A percentile compares a stretch with the other conserved stretches of the same genome.
These are phyloP conservation scores for Sanghuangporus baumii DNA, from an alignment of 1,284 basidiomycete species.

Conservation along the genomic window DNA sequence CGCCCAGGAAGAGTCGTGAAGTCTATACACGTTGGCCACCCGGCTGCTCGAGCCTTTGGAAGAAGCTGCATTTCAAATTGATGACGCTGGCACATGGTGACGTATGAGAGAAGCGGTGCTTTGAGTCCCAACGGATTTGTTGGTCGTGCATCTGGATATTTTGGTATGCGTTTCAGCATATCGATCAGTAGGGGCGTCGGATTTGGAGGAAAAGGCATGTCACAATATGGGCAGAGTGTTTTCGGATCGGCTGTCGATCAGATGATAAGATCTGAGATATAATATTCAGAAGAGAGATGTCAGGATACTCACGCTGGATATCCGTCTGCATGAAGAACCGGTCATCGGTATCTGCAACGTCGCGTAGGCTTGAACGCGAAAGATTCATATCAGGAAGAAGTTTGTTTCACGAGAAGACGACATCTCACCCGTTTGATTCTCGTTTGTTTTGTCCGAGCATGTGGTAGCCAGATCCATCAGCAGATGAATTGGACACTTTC, in stretches of 20 bases:
- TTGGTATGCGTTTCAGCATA: conserved; percentile 45
- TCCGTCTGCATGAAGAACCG: conserved; percentile 2
- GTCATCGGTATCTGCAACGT: neutral
- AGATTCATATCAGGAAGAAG: neutral
- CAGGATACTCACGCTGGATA: neutral
- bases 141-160: conserved; percentile 52
- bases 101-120: conserved; percentile 55
- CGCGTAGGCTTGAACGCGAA: neutral
- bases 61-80: conserved; percentile 65
- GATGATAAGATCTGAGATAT: neutral
- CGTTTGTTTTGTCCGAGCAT: neutral
- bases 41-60: conserved; percentile 58
- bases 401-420: neutral
- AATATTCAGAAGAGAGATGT: neutral
- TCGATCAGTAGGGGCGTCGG: conserved; percentile 55
- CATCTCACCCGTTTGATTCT: neutral
- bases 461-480: neutral
- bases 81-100: conserved; percentile 69
- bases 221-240: conserved; percentile 73
- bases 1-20: conserved; percentile 50
- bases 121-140: conserved; percentile 64
- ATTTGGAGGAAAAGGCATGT: conserved; percentile 53
- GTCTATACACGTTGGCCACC: conserved; percentile 71
- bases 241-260: conserved; percentile 43
- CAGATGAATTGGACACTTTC: neutral